Conservation (phyloP, 2,329 filamentous ascomycete genomes). For the Alternaria sp. region DNA sequence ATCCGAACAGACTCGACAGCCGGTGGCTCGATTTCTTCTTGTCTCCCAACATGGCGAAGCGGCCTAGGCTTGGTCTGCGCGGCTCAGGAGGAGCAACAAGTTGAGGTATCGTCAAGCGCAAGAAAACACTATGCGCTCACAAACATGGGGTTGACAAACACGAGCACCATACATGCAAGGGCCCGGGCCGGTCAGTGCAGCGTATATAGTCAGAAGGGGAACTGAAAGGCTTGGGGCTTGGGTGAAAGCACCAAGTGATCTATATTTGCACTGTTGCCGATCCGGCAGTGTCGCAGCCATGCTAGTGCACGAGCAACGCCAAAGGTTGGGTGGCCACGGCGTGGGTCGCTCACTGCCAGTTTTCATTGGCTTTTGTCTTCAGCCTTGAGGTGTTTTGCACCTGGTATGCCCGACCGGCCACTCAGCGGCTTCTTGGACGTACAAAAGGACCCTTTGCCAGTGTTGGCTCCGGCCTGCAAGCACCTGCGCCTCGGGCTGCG, state of each 20-base stretch:
- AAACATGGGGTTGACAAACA: conserved; percentile 31
- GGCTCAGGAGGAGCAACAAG: conserved; percentile 3
- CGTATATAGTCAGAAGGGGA: conserved; percentile 16
- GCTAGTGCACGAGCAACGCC: conserved; percentile 29
- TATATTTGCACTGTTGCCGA: conserved; percentile 43
- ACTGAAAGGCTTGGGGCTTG: conserved; percentile 28
- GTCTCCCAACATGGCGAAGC: conserved; percentile 33
- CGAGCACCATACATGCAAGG: conserved; percentile 32
- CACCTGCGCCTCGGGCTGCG: conserved; percentile 27
- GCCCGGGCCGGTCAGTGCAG: conserved; percentile 19
- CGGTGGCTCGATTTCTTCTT: conserved; percentile 47
- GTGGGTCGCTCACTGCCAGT: conserved; percentile 16
- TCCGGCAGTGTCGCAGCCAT: conserved; percentile 33
- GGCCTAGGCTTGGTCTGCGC: conserved; percentile 3
- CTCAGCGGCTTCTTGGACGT: conserved; percentile 8
- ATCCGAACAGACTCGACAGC: conserved; percentile 47
- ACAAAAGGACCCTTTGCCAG: conserved; percentile 11
- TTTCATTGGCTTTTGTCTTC: conserved; percentile 15
- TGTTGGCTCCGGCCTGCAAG: conserved; percentile 10
- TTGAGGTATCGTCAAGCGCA: conserved; percentile 7
- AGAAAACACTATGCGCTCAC: conserved; percentile 17
- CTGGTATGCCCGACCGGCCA: conserved; percentile 8
- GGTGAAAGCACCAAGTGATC: conserved; percentile 30
- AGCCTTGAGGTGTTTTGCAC: conserved; percentile 11
- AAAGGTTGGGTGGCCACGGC: conserved; percentile 29